Conservation (phyloP, 345 rosid species). For the Linum usitatissimum region DNA sequence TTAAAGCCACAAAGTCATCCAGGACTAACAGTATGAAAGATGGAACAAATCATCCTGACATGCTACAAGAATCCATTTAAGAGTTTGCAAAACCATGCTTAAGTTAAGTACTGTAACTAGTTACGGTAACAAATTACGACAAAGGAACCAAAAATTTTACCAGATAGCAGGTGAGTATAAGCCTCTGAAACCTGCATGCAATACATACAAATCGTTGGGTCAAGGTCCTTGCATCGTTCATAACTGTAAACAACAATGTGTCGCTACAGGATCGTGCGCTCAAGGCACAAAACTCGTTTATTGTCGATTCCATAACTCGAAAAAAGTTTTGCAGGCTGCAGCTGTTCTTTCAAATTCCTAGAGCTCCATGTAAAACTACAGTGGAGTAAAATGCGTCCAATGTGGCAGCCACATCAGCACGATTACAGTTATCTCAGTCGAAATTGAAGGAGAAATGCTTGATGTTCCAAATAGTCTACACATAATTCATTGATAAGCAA, state of each 20-base stretch:
- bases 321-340: too few relatives aligned
- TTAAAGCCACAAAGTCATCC: neutral
- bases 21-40: neutral
- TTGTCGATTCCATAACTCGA: too few relatives aligned
- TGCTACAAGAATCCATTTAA: neutral
- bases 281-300: too few relatives aligned
- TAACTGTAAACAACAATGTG: too few relatives aligned
- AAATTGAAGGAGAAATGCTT: too few relatives aligned
- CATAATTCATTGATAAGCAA: neutral
- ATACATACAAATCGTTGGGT: neutral
- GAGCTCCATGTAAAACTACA: too few relatives aligned
- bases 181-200: conserved; percentile 6
- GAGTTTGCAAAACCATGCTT: neutral
- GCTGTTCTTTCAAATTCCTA: too few relatives aligned
- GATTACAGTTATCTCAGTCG: too few relatives aligned
- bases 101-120: neutral
- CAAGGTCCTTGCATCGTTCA: neutral
- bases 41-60: neutral
- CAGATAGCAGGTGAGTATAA: neutral
- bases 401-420: too few relatives aligned
- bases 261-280: too few relatives aligned
- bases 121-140: neutral
- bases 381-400: too few relatives aligned
- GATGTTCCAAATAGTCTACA: too few relatives aligned
- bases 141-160: neutral